Percentiles rank a stretch among this genome's conserved stretches.
These are phyloP conservation scores for Fusarium sp. DNA, from an alignment of 2,329 filamentous ascomycete species.

Conservation along the genomic window DNA sequence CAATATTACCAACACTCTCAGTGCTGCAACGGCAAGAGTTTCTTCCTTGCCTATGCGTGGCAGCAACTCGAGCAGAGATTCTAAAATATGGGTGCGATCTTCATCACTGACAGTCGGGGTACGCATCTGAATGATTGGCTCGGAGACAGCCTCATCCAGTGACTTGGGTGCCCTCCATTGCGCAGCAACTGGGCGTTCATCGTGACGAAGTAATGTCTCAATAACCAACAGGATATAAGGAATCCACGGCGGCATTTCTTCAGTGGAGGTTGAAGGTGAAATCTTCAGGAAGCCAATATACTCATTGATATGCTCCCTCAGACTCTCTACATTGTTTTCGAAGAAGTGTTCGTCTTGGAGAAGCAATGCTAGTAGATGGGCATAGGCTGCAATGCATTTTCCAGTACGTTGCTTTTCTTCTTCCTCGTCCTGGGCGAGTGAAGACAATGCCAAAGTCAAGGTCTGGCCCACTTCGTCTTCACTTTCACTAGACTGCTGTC, in stretches of 20 bases:
- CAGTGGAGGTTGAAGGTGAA: conserved; percentile 72
- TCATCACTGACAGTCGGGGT: conserved; percentile 69
- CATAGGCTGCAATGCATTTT: conserved; percentile 83
- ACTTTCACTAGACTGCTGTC: conserved; percentile 68
- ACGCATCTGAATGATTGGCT: conserved; percentile 71
- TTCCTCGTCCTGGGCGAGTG: conserved; percentile 71
- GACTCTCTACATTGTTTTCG: conserved; percentile 76
- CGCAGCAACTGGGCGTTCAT: conserved; percentile 82
- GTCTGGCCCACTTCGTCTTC: conserved; percentile 84
- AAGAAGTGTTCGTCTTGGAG: conserved; percentile 88
- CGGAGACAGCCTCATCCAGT: conserved; percentile 63
- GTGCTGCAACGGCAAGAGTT: conserved; percentile 83
- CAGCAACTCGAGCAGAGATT: conserved; percentile 83
- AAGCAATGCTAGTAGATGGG: conserved; percentile 89
- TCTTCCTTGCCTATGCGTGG: conserved; percentile 91
- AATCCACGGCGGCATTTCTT: conserved; percentile 92
- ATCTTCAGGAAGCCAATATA: conserved; percentile 85
- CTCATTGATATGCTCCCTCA: conserved; percentile 81
- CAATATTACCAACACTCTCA: conserved; percentile 87
- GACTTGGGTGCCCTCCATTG: conserved; percentile 73
- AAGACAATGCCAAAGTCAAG: conserved; percentile 85
- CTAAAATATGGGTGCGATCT: conserved; percentile 78
- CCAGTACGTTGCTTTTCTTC: conserved; percentile 75
- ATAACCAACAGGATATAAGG: conserved; percentile 90
- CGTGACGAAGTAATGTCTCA: conserved; percentile 90